Evolutionary conservation across 2,329 filamentous ascomycete genomes (phyloP).

Genomic region (Trichoderma koningiopsis): DNA sequence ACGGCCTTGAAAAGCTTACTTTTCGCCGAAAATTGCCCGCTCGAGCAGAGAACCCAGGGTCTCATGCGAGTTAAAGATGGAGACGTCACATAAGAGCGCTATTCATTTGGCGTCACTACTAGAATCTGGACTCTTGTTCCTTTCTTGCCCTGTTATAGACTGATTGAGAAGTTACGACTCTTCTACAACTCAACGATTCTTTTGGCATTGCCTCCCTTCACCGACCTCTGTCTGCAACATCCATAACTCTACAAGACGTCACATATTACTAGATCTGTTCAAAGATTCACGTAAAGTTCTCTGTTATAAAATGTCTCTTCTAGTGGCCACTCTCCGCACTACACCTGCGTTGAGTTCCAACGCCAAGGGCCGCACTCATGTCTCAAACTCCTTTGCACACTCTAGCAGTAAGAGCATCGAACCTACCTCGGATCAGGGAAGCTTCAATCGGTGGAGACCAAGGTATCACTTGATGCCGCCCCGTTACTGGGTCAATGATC

Average conservation of each 20-base stretch:
- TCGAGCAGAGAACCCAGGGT: background rate
- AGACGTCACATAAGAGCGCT: background rate
- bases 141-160: background rate
- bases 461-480: background rate
- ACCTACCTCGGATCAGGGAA: background rate
- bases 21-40: background rate
- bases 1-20: background rate
- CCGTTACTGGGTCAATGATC: background rate
- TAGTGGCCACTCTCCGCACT: background rate
- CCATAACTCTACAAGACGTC: no score
- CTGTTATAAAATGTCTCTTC: background rate
- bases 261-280: background rate
- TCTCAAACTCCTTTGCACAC: background rate
- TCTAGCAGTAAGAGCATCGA: background rate
- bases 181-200: background rate
- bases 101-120: no score
- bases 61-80: background rate
- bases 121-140: background rate
- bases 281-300: background rate
- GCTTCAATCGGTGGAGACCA: background rate
- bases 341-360: background rate
- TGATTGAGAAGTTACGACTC: background rate
- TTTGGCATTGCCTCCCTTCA: background rate
- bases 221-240: background rate
- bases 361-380: background rate